Evolutionary conservation across 495 filamentous ascomycete genomes (phyloP), one percentile per base, ranked within the genome.

Genomic region (Lasiosphaeria miniovina): DNA sequence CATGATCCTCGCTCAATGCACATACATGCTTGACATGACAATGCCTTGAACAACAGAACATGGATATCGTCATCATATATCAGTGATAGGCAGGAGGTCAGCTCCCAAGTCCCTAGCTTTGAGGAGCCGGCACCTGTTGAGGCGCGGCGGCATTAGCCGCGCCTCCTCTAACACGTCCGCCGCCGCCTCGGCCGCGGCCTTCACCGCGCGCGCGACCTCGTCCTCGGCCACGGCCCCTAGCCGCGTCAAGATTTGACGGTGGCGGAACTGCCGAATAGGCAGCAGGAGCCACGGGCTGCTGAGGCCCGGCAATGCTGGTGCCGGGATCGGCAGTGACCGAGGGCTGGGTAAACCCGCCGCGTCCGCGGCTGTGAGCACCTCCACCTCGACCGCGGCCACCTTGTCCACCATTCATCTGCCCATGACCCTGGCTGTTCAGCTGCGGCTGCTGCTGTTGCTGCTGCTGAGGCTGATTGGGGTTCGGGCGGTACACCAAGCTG

Each of bases 241-340:
- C 71, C 12, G 71, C 53, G 61, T 92, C 83, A 36, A 94, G 63
- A 40, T 62, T 82, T 34, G 88, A 71, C 0, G 93, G 93, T 5
- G 94, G 94, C 4, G 94, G 91, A 8, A 93, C 89, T 54, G 84
- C 84, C 38, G 79, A 78, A 66, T 94, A 96, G 71, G 84, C 31
- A 24, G 61, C 59, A 49, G 61, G 57, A 24, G 49, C 60, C 33
- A 60, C 57, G 38, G 65, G 55, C 35, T 63, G 65, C 17, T 49
- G 46, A 17, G 36, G 34, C 33, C 32, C 48, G 35, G 8, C 40
- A 11, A 17, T 10, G 49, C 14, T 53, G 36, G 54, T 58, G 10
- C 60, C 61, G 33, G 36, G 36, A 36, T 57, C 48, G 54, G 43
- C 66, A 76, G 73, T 15, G 71, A 58, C 34, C 58, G 61, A 36